These are phyloP conservation scores for Echinosophora koreensis DNA, from an alignment of 306 rosid genomes.

Conservation along the genomic window DNA sequence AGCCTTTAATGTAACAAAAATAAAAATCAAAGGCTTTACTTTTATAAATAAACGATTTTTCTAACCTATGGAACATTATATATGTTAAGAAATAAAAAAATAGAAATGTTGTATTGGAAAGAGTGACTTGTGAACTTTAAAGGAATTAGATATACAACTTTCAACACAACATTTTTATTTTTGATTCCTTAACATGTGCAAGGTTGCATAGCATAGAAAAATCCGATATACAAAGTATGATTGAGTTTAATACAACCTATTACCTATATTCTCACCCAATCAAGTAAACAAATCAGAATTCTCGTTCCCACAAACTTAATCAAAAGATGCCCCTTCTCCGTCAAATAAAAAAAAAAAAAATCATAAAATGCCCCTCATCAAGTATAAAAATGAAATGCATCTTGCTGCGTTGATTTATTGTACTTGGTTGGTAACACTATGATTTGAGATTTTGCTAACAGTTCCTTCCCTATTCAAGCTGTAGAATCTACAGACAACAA, in stretches of 20 bases:
- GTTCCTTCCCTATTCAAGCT: slow-evolving; percentile 53
- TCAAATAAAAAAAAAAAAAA: too few species aligned
- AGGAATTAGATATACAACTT: too few species aligned
- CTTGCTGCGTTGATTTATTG: not conserved
- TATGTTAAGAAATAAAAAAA: too few species aligned
- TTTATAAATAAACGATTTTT: too few species aligned
- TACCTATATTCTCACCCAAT: not conserved
- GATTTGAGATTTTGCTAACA: slow-evolving; percentile 61
- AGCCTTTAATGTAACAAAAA: not conserved
- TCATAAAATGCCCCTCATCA: too few species aligned
- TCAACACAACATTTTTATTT: too few species aligned
- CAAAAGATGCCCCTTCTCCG: not conserved
- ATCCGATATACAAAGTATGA: too few species aligned
- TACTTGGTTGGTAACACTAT: slow-evolving; percentile 45
- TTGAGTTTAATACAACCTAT: not conserved
- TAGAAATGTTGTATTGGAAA: too few species aligned
- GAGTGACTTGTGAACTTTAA: too few species aligned
- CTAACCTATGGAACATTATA: too few species aligned
- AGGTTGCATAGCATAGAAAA: too few species aligned
- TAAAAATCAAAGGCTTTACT: not conserved
- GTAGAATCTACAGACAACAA: slow-evolving; percentile 44
- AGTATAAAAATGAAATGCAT: not conserved
- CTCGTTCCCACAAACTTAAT: not conserved
- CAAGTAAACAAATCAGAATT: not conserved
- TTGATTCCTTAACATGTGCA: too few species aligned